Evolutionary conservation across 345 rosid species (phyloP), one percentile per base, ranked within the genome.

Genomic region (Geranium brycei): DNA sequence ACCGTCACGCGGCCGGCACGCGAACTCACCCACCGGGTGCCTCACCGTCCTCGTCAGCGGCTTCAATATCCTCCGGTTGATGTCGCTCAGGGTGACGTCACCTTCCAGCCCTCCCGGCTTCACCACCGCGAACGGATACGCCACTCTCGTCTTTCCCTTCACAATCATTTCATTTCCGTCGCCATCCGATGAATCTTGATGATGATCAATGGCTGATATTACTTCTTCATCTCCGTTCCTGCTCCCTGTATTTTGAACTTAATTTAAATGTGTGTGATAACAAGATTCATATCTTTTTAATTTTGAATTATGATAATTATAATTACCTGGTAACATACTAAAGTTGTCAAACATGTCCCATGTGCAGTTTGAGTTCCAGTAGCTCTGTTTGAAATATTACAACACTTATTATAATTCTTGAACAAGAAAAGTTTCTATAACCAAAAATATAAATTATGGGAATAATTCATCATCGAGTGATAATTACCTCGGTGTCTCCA

Each of bases 11-110:
- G 97, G 87, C 71, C 89, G 73, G 58, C 91, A 88, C 1, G 95
- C 99, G 64, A 86, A 93, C 56, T 93, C 90, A 19, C 97, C 99
- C 1, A 93, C 97, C 0, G 99, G 99, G 62, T 93, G 99, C 63
- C 91, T 82, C 57, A 93, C 86, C 0, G 99, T 96, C 63, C 95
- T 68, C 7, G 89, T 80, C 14, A 97, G 96, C 10, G 91, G 80
- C 97, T 85, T 93, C 59, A 85, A 61, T 35, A 90, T 82, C 76
- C 87, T 88, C 78, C 82, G 77, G 17, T 93, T 93, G 57, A 93
- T 91, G 70, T 93, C 97, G 64, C 83, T 82, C 60, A 93, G 63
- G 7, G 96, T 93, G 75, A 86, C 70, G 63, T 86, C 96, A 0
- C 96, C 90, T 69, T 90, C 97, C 0, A 38, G 38, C 23, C 95